Evolutionary conservation across 257 asterid genomes (phyloP).

Genomic region (Solanum chiquidenum): DNA sequence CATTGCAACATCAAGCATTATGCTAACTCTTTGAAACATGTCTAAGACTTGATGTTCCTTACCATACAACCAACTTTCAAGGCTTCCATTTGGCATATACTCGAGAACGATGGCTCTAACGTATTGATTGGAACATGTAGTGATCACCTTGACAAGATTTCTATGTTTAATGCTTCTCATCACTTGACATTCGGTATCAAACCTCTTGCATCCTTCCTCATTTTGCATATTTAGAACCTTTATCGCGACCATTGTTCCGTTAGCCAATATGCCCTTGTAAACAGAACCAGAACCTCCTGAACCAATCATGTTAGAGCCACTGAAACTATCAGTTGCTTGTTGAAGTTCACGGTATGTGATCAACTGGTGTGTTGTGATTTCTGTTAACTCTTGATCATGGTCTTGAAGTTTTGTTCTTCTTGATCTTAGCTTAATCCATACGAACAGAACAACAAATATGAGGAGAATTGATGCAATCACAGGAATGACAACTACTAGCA

Average conservation of each 20-base stretch:
- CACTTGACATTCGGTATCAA: conserved; percentile 22
- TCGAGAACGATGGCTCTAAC: conserved; percentile 19
- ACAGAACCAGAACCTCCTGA: conserved; percentile 29
- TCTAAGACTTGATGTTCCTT: not conserved
- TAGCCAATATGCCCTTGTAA: conserved; percentile 13
- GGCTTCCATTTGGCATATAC: conserved; percentile 33
- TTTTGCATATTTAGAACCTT: conserved; percentile 17
- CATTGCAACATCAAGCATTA: conserved; percentile 26
- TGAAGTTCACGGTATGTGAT: conserved; percentile 16
- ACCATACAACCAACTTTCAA: conserved; percentile 16
- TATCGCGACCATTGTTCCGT: conserved; percentile 15
- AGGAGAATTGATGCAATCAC: not conserved
- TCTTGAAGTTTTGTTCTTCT: not conserved
- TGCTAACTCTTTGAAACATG: conserved; percentile 7
- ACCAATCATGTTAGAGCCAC: conserved; percentile 18
- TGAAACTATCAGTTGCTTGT: conserved; percentile 19
- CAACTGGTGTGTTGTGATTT: not conserved
- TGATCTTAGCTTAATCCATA: conserved; percentile 8
- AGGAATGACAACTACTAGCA: conserved; percentile 4
- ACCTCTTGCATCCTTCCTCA: conserved; percentile 13
- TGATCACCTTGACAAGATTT: conserved; percentile 25
- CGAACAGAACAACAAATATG: not conserved
- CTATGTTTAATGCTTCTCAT: conserved; percentile 20
- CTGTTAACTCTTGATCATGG: conserved; percentile 4
- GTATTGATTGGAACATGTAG: conserved; percentile 14